Percentiles rank a stretch among this genome's conserved stretches.
These are phyloP conservation scores for Mycena olivaceomarginata DNA, from an alignment of 768 basidiomycete species.

Conservation along the genomic window DNA sequence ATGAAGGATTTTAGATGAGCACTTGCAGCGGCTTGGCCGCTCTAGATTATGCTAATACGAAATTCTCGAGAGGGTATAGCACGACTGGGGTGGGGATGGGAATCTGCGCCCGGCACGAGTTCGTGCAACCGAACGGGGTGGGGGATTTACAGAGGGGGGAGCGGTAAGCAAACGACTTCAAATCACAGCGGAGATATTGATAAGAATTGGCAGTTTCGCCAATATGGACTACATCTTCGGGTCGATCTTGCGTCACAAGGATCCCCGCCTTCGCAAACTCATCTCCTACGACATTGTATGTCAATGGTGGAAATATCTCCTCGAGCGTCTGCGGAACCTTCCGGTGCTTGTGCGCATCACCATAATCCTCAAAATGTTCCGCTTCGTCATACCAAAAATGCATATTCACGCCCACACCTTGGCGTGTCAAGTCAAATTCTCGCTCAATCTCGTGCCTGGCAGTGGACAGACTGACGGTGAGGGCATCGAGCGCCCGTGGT, in stretches of 20 bases:
- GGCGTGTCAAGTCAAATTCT: neutral
- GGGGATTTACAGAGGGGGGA: conserved; percentile 2
- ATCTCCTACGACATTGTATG: too few species aligned
- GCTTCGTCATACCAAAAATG: conserved; percentile 4
- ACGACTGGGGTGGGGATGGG: neutral
- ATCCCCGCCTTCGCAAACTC: too few species aligned
- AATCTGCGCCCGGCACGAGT: neutral
- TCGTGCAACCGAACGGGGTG: neutral
- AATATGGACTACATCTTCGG: too few species aligned
- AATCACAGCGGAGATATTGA: too few species aligned
- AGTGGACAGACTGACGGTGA: neutral
- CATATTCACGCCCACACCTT: neutral
- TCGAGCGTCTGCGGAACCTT: too few species aligned
- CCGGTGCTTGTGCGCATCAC: too few species aligned
- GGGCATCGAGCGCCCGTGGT: neutral
- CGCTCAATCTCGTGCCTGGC: neutral
- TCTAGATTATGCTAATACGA: neutral
- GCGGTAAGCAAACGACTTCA: too few species aligned
- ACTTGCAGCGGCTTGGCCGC: neutral
- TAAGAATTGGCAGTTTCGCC: too few species aligned
- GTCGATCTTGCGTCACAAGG: too few species aligned
- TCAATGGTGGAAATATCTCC: too few species aligned
- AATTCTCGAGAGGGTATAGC: neutral
- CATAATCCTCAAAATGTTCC: neutral
- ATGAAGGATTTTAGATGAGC: neutral